A percentile compares a stretch with the other conserved stretches of the same genome.
phyloP scores from a whole-genome alignment of 495 filamentous ascomycete genomes.

The Massariosphaeria phaeospora region DNA sequence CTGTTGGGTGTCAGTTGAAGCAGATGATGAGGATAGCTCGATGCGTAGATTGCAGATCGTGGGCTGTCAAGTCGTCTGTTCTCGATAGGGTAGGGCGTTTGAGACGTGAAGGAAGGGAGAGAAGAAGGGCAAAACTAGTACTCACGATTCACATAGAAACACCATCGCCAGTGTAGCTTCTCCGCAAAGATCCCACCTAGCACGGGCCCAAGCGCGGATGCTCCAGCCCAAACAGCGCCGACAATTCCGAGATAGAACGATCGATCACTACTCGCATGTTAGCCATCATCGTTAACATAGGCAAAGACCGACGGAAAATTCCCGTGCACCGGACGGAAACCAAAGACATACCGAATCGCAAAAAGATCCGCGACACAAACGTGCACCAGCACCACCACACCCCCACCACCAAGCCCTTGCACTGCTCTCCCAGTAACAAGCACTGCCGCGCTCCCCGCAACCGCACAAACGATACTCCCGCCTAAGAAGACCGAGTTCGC shows the following conservation, averaged over 20 bases:
- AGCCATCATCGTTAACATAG: neutral
- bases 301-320: neutral
- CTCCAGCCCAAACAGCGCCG: slow-evolving; percentile 69
- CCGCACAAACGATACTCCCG: slow-evolving; percentile 35
- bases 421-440: slow-evolving; percentile 34
- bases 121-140: neutral
- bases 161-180: slow-evolving; percentile 47
- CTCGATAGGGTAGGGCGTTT: too few species aligned
- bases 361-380: slow-evolving; percentile 34
- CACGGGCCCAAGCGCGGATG: slow-evolving; percentile 66
- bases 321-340: neutral
- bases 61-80: too few species aligned
- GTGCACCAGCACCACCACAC: slow-evolving; percentile 33
- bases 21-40: too few species aligned
- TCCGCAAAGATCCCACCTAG: slow-evolving; percentile 72
- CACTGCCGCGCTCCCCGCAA: slow-evolving; percentile 26
- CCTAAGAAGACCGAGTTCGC: slow-evolving; percentile 31
- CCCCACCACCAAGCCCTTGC: slow-evolving; percentile 38
- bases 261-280: slow-evolving; percentile 46
- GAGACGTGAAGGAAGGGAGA: neutral
- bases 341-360: slow-evolving; percentile 16
- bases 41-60: too few species aligned
- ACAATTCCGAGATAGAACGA: slow-evolving; percentile 61
- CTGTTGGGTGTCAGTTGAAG: slow-evolving; percentile 13
- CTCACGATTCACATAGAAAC: slow-evolving; percentile 32